Conservation (phyloP, 2,329 filamentous ascomycete genomes). For the Colletotrichum plurivorum region DNA sequence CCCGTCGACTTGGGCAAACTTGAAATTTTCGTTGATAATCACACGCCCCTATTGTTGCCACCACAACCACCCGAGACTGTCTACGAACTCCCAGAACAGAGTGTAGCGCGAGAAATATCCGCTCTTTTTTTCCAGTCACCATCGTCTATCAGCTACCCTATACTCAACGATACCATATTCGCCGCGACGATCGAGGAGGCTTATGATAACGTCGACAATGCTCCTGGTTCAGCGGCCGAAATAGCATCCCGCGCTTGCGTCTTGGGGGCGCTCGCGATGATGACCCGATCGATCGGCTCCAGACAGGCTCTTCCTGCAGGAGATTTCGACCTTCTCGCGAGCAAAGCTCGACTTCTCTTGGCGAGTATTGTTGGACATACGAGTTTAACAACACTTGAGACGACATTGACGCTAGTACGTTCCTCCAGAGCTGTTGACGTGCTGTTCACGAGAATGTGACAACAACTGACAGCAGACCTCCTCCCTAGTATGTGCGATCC, state of each 20-base stretch:
- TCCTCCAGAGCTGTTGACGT: no score
- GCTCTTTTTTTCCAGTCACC: not conserved
- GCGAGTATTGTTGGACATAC: not conserved
- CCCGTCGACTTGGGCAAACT: constrained; percentile 23
- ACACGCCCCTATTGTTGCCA: not conserved
- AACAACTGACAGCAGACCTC: not conserved
- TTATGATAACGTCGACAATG: not conserved
- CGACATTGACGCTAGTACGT: not conserved
- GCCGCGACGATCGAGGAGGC: not conserved
- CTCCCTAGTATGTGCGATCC: not conserved
- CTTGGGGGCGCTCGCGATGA: not conserved
- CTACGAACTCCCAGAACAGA: not conserved
- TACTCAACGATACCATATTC: constrained; percentile 8
- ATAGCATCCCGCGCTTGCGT: not conserved
- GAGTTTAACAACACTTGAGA: not conserved
- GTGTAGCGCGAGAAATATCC: not conserved
- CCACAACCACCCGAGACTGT: not conserved
- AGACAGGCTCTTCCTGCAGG: not conserved
- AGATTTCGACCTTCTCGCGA: not conserved
- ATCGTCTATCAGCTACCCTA: not conserved
- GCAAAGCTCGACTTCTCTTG: not conserved
- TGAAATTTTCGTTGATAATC: not conserved
- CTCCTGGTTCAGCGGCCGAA: not conserved
- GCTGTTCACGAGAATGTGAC: no score
- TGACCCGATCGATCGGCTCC: not conserved